Evolutionary conservation across 2,329 filamentous ascomycete species (phyloP), one percentile per base, ranked within the genome.

Genomic region (Pseudocercospora fuligena): DNA sequence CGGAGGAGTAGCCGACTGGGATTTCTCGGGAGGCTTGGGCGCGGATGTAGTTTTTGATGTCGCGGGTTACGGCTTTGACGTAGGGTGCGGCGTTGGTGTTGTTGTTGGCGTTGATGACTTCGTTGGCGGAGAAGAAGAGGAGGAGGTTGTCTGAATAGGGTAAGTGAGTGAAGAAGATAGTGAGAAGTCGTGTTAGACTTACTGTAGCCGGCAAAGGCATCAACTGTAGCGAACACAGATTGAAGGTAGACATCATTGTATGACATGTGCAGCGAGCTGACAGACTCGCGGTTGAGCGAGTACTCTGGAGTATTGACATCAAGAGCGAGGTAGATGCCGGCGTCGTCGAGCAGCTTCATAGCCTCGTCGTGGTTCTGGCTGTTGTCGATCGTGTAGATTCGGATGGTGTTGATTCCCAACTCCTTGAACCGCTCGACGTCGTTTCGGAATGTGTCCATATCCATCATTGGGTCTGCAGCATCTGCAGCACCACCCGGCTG

Each of bases 361-460:
- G 93, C 97, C 69, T 89, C 86, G 73, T 93, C 89, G 81, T 97
- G 94, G 79, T 90, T 81, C 73, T 84, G 81, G 63, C 89, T 89
- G 86, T 97, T 97, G 84, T 97, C 94, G 73, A 95, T 89, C n/a
- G 91, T 92, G 86, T 97, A 97, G 70, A 97, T 91, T 79, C 93
- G 92, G 78, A 97, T 86, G 19, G 92, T 92, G 85, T 97, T 97
- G 82, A 97, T 84, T 60, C 93, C 92, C 58, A 97, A 85, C 70
- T 92, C 86, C 83, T 91, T 87, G 88, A 97, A 96, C 76, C 91
- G 84, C 65, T 83, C 81, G 73, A 97, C 90, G 76, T 96, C 93
- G 71, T 93, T 90, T 77, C 87, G 85, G 86, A 94, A 96, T 74
- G 85, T 81, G 1, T 80, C 80, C 29, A 83, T 76, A 74, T 96